A percentile compares a stretch with the other conserved stretches of the same genome.
Conservation (phyloP, 2,329 filamentous ascomycete genomes). For the Verticillium zaregamsianum region DNA sequence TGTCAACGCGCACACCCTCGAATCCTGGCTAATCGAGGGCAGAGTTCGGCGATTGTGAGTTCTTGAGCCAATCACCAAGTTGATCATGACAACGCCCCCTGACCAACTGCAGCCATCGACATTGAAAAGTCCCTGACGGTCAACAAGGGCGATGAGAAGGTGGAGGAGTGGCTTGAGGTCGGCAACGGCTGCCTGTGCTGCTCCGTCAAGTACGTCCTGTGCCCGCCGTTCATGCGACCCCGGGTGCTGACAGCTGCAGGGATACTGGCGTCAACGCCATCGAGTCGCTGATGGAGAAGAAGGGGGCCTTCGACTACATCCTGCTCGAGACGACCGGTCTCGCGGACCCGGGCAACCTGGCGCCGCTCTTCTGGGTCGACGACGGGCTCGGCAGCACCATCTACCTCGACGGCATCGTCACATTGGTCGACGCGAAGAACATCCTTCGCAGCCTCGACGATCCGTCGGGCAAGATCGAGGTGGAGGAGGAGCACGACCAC, state of each 20-base stretch:
- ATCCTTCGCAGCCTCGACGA: conserved; percentile 80
- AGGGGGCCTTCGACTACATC: conserved; percentile 95
- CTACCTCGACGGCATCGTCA: conserved; percentile 95
- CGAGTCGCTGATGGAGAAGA: conserved; percentile 91
- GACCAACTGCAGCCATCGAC: conserved; percentile 63
- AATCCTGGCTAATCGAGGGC: conserved; percentile 9
- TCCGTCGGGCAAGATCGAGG: conserved; percentile 45
- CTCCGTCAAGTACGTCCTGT: conserved; percentile 71
- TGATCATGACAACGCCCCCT: not conserved
- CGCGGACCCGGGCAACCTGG: conserved; percentile 92
- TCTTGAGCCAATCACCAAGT: not conserved
- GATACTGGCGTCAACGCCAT: conserved; percentile 93
- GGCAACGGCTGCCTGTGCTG: conserved; percentile 98
- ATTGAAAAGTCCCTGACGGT: conserved; percentile 96
- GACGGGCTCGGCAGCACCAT: conserved; percentile 93
- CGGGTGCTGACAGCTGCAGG: conserved; percentile 38
- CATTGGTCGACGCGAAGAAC: conserved; percentile 92
- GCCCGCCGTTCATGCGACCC: not conserved
- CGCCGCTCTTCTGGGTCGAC: conserved; percentile 96
- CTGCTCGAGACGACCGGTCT: conserved; percentile 93
- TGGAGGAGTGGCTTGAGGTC: conserved; percentile 92
- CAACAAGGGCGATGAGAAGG: conserved; percentile 75
- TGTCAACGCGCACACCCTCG: not conserved
- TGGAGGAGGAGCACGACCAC: conserved; percentile 40
- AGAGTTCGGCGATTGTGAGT: conserved; percentile 80